Evolutionary conservation across 2,329 filamentous ascomycete species (phyloP).

Genomic region (Aureobasidium pullulans): DNA sequence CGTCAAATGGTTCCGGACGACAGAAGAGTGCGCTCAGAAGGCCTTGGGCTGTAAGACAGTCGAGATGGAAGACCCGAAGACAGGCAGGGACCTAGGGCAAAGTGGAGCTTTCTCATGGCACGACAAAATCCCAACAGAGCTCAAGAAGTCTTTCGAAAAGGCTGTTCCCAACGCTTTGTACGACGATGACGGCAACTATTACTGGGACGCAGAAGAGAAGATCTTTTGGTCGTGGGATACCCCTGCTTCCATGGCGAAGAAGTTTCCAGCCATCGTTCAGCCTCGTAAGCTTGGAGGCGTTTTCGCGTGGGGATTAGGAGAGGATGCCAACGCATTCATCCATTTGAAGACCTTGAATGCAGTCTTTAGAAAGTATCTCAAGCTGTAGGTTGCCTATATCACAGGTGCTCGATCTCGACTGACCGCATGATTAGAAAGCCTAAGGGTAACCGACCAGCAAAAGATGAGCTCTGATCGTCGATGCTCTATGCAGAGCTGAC

Average conservation of each 20-base stretch:
- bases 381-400: neutral
- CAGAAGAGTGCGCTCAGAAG: constrained; percentile 37
- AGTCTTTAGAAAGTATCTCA: constrained; percentile 12
- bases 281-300: constrained; percentile 56
- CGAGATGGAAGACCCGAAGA: constrained; percentile 51
- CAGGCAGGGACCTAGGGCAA: constrained; percentile 38
- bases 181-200: constrained; percentile 58
- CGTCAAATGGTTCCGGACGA: constrained; percentile 58
- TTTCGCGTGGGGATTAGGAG: constrained; percentile 68
- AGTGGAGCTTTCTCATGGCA: constrained; percentile 20
- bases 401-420: neutral
- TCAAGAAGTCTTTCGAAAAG: constrained; percentile 50
- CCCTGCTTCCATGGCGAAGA: constrained; percentile 50
- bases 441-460: neutral
- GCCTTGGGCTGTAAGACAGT: constrained; percentile 54
- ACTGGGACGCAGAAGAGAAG: constrained; percentile 52
- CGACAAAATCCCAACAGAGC: constrained; percentile 41
- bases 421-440: neutral
- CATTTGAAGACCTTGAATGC: constrained; percentile 37
- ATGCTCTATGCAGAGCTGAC: neutral
- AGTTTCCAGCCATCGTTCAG: constrained; percentile 54
- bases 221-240: constrained; percentile 73
- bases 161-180: constrained; percentile 48
- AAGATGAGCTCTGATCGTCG: neutral
- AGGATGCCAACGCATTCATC: constrained; percentile 45